Percentiles rank a stretch among this genome's conserved stretches.
Evolutionary conservation across 106 monocot genomes (phyloP).

Genomic region (Allium fistulosum): DNA sequence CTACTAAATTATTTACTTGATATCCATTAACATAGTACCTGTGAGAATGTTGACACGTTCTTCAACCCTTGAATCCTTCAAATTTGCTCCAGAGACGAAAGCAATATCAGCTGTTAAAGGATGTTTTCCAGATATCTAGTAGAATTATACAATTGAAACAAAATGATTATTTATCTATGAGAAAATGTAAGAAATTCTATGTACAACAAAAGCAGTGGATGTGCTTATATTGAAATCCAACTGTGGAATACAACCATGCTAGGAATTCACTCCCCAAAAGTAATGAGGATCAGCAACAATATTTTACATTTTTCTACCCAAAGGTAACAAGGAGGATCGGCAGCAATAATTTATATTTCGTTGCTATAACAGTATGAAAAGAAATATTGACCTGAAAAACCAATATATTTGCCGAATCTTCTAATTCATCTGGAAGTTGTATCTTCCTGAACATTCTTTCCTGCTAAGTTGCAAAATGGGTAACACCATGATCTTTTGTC

Average conservation of each 20-base stretch:
- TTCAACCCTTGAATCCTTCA: conserved; percentile 31
- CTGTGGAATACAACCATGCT: no score
- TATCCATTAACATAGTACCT: conserved; percentile 20
- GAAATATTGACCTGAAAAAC: conserved; percentile 63
- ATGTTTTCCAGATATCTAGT: conserved; percentile 48
- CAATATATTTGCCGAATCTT: conserved; percentile 68
- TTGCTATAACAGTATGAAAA: no score
- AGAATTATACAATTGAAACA: not conserved
- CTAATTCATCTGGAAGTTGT: conserved; percentile 57
- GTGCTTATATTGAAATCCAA: no score
- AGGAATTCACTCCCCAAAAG: no score
- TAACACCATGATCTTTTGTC: not conserved
- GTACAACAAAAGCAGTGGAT: not conserved
- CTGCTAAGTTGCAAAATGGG: conserved; percentile 21
- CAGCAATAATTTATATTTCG: no score
- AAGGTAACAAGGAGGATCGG: no score
- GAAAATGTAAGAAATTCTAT: not conserved
- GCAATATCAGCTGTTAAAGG: conserved; percentile 62
- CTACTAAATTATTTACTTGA: no score
- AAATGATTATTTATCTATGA: not conserved
- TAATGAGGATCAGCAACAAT: no score
- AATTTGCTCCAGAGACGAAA: conserved; percentile 59
- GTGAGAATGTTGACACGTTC: conserved; percentile 60
- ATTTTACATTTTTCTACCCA: no score
- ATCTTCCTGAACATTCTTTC: conserved; percentile 58